These are phyloP conservation scores for Calophaca sinica DNA, from an alignment of 306 rosid species.

Conservation along the genomic window DNA sequence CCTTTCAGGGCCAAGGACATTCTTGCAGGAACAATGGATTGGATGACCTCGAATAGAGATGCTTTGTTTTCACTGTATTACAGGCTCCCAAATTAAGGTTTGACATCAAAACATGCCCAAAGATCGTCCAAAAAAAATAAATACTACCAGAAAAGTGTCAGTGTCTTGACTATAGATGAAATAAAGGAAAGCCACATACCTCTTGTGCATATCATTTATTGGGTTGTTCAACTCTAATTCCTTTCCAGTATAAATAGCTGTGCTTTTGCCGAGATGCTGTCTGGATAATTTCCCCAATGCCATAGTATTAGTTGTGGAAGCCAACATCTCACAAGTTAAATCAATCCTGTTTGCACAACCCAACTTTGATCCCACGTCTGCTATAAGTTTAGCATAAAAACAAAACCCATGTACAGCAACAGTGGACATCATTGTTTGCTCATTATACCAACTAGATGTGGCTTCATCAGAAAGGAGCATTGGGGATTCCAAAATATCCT, in stretches of 20 bases:
- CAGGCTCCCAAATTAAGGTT: conserved; percentile 42
- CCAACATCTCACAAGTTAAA: conserved; percentile 71
- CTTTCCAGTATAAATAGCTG: conserved; percentile 49
- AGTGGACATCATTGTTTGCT: conserved; percentile 65
- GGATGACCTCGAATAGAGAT: conserved; percentile 54
- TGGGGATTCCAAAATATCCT: conserved; percentile 66
- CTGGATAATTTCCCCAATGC: conserved; percentile 65
- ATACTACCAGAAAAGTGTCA: neutral
- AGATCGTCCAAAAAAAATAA: neutral
- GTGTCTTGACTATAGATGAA: conserved; percentile 29
- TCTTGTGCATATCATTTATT: conserved; percentile 47
- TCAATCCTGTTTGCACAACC: conserved; percentile 56
- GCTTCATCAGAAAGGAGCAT: conserved; percentile 56
- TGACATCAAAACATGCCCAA: conserved; percentile 27
- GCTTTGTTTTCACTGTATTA: conserved; percentile 66
- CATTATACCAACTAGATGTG: conserved; percentile 57
- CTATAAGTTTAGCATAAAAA: conserved; percentile 64
- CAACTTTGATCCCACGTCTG: conserved; percentile 59
- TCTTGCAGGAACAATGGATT: conserved; percentile 68
- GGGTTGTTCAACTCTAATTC: conserved; percentile 49
- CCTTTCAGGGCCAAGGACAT: conserved; percentile 61
- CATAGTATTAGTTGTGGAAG: conserved; percentile 61
- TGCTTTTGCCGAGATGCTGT: conserved; percentile 49
- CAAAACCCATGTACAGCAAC: conserved; percentile 82
- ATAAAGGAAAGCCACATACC: conserved; percentile 57